Conservation (phyloP, 2,329 filamentous ascomycete species). For the Colletotrichum cordylinicola region DNA sequence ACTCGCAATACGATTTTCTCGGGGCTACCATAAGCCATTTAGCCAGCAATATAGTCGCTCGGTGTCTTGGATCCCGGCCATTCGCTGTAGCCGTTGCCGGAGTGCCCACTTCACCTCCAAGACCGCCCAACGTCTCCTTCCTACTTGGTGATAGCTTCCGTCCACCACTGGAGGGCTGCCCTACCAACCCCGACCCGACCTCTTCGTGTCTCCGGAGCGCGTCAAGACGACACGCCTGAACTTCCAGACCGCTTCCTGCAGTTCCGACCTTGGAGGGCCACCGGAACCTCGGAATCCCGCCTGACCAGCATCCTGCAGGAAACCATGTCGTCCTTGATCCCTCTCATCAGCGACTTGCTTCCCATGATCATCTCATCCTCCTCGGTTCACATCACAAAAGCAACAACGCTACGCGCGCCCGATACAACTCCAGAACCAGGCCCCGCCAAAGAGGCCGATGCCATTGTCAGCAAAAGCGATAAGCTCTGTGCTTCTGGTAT, state of each 20-base stretch:
- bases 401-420: conserved; percentile 24
- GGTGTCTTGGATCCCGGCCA: background rate
- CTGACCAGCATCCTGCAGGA: background rate
- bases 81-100: background rate
- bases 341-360: conserved; percentile 61
- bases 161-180: conserved; percentile 3
- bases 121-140: conserved; percentile 19
- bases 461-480: conserved; percentile 69
- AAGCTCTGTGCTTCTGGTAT: conserved; percentile 71
- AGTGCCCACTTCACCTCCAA: background rate
- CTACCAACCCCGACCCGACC: background rate
- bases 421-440: conserved; percentile 44
- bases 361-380: conserved; percentile 65
- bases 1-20: background rate
- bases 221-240: background rate
- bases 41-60: background rate
- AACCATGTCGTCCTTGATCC: conserved; percentile 58
- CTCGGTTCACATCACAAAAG: conserved; percentile 61
- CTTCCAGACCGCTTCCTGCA: background rate
- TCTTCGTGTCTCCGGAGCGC: background rate
- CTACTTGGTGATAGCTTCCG: conserved; percentile 21
- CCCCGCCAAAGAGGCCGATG: conserved; percentile 46
- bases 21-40: background rate
- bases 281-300: background rate
- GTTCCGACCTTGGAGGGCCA: background rate